Base-by-base conservation (phyloP, 1,139 yeast species). In the Scheffersomyces parashehatae region DNA sequence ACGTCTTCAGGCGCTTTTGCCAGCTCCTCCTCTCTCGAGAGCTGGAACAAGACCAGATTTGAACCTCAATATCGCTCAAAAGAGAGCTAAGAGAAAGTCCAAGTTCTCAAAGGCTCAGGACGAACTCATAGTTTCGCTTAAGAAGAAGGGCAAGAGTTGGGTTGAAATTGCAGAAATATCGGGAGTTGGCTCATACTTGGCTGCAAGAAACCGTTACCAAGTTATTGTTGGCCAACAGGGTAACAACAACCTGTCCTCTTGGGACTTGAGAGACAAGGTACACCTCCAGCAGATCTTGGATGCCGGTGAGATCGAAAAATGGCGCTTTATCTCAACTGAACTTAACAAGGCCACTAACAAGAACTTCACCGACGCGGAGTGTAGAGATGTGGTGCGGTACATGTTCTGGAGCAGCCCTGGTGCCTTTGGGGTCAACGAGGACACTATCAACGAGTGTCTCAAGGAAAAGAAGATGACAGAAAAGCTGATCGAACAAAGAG, bases 191-290 rank as follows among this genome's bases (percentile, higher is more conserved):
- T 78, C 83, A 38, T 83, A 82, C 49, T 65, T 86, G 37, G 89
- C 93, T 0, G 93, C 91, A 0, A 67, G 95, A 45, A 86, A 86
- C 59, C 65, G 95, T 47, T 86, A 86, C 57, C 95, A 86, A 59
- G 95, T 86, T 5, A 73, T 86, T 42, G 85, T 86, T 47, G 95
- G 95, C 2, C 95, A 86, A 59, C 95, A 86, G 54, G 93, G 95
- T 3, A 85, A 87, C 51, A 72, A 73, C 41, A 86, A 87, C 20
- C 75, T 83, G 4, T 77, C 82, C 29, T 76, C 79, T 34, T 85
- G 90, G 87, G 81, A 78, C 16, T 56, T 69, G 1, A 81, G 79
- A 15, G 90, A 85, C 60, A 75, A 80, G 11, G 49, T 63, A n/a
- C 69, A 71, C 15, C 66, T 85, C 36, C 81, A 78, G 50, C 62